A percentile compares a stretch with the other conserved stretches of the same genome.
Conservation (phyloP, 495 filamentous ascomycete species). For the Articulospora tetracladia region DNA sequence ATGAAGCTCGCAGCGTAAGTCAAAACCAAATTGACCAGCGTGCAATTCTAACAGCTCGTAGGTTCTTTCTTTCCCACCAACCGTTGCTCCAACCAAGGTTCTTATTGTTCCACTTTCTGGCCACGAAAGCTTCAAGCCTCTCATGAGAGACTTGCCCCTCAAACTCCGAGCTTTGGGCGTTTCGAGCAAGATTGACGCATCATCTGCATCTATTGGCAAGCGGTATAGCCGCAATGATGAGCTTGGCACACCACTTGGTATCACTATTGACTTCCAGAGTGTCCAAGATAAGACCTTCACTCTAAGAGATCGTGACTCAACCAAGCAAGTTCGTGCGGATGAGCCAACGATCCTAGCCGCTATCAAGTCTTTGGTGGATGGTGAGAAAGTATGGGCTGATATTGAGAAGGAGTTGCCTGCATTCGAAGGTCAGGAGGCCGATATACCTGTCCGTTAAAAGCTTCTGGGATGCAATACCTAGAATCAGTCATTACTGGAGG, state of each 20-base stretch:
- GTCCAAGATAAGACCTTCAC: constrained; percentile 67
- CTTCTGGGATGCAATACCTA: not conserved
- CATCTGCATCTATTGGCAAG: constrained; percentile 68
- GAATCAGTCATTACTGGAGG: not conserved
- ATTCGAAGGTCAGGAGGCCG: constrained; percentile 54
- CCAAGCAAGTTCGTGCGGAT: constrained; percentile 64
- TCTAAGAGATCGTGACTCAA: constrained; percentile 69
- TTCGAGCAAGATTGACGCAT: constrained; percentile 63
- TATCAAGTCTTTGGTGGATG: constrained; percentile 53
- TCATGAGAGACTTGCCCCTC: constrained; percentile 50
- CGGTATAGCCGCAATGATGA: constrained; percentile 72
- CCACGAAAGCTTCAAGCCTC: constrained; percentile 56
- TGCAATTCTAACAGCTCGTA: constrained; percentile 27
- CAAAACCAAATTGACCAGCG: not conserved
- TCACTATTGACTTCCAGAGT: constrained; percentile 74
- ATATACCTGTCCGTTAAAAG: constrained; percentile 18
- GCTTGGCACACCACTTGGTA: constrained; percentile 65
- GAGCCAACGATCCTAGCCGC: constrained; percentile 61
- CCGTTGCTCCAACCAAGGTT: constrained; percentile 71
- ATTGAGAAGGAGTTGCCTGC: constrained; percentile 54
- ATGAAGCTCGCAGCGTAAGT: constrained; percentile 65
- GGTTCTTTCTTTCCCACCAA: constrained; percentile 73
- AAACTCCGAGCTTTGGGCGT: constrained; percentile 58
- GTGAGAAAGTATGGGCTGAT: constrained; percentile 57
- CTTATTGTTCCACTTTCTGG: constrained; percentile 68